Conservation (phyloP, 2,329 filamentous ascomycete genomes). For the Didymella segeticola region DNA sequence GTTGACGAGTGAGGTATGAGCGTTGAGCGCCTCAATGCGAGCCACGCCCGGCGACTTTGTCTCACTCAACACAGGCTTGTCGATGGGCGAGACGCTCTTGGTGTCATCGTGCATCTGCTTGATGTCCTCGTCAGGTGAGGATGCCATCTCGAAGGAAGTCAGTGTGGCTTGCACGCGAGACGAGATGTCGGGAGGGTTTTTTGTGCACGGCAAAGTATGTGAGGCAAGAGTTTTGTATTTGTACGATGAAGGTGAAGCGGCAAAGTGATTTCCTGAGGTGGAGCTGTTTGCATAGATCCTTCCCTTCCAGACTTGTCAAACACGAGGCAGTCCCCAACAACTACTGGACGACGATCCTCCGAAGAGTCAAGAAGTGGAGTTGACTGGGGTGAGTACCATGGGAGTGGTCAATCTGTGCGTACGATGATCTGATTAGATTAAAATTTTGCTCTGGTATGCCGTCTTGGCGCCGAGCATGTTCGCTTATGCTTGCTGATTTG, state of each 20-base stretch:
- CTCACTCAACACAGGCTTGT: slow-evolving; percentile 20
- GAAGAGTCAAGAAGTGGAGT: slow-evolving; percentile 7
- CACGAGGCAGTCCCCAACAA: slow-evolving; percentile 6
- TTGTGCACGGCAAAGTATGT: background rate
- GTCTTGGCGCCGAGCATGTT: slow-evolving; percentile 1
- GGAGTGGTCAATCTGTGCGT: slow-evolving; percentile 2
- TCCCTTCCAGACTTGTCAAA: background rate
- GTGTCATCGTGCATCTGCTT: slow-evolving; percentile 3
- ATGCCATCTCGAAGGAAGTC: background rate
- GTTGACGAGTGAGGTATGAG: slow-evolving; percentile 60
- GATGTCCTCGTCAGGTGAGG: background rate
- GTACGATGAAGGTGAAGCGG: background rate
- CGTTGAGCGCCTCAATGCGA: slow-evolving; percentile 64
- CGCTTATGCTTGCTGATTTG: slow-evolving; percentile 10
- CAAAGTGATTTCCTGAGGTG: slow-evolving; percentile 4
- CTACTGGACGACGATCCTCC: slow-evolving; percentile 6
- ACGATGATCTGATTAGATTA: slow-evolving; percentile 18
- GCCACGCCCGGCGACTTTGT: slow-evolving; percentile 60
- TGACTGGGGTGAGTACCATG: background rate
- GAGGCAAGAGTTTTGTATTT: background rate
- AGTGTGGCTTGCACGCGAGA: background rate
- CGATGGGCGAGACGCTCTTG: slow-evolving; percentile 4
- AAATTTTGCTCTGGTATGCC: background rate
- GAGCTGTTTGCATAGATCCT: background rate
- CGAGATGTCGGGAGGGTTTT: background rate